A percentile compares a stretch with the other conserved stretches of the same genome.
These are phyloP conservation scores for Trichoderma parareesei DNA, from an alignment of 495 filamentous ascomycete species.

Conservation along the genomic window DNA sequence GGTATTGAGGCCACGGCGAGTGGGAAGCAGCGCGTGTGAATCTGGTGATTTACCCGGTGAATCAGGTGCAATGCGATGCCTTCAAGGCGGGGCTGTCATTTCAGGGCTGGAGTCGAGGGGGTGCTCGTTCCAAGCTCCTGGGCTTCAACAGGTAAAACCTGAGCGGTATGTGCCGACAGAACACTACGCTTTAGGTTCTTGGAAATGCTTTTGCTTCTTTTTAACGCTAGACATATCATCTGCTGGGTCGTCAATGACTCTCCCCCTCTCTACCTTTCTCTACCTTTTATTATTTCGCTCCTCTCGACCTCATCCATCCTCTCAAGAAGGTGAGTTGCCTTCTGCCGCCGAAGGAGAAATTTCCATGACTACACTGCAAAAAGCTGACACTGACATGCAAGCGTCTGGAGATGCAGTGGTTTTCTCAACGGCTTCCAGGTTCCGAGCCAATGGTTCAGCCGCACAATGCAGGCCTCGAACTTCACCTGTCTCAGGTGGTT, in stretches of 20 bases:
- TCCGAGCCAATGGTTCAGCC: conserved; percentile 5
- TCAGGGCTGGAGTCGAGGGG: neutral
- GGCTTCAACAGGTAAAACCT: neutral
- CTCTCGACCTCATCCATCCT: too few relatives aligned
- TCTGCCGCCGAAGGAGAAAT: neutral
- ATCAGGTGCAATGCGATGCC: neutral
- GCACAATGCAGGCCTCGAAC: neutral
- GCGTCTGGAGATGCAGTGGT: neutral
- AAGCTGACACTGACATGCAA: neutral
- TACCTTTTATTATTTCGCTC: too few relatives aligned
- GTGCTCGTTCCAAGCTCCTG: neutral
- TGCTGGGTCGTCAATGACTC: neutral
- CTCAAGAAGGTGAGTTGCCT: neutral
- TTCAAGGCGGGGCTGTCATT: neutral
- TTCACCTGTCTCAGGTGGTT: neutral
- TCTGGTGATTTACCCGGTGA: neutral
- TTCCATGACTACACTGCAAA: neutral
- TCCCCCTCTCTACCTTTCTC: neutral
- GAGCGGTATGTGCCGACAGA: neutral
- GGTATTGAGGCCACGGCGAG: neutral
- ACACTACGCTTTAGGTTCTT: neutral
- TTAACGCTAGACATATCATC: neutral
- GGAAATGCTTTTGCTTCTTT: neutral
- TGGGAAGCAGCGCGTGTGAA: too few relatives aligned
- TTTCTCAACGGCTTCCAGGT: neutral